phyloP scores from a whole-genome alignment of 192 early-diverging fungal genomes.

The Rhizophagus clarus region DNA sequence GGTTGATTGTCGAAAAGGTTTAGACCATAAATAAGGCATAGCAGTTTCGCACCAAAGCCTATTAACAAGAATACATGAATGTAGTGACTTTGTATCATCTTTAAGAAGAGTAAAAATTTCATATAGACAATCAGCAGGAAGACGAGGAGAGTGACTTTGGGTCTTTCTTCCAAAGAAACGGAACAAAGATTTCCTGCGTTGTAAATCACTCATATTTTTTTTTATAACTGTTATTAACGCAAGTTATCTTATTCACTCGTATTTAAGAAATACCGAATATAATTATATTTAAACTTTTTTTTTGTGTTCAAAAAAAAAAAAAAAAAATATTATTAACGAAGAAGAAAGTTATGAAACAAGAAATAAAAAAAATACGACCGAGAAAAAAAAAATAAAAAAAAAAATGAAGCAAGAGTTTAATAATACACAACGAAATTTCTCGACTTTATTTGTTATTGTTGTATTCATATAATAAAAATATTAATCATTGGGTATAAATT shows the following conservation, averaged over 20 bases:
- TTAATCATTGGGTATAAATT: not conserved
- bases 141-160: not conserved
- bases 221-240: not conserved
- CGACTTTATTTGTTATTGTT: not conserved
- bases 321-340: too few species aligned
- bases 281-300: too few species aligned
- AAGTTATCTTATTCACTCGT: too few species aligned
- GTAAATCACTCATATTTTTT: slow-evolving; percentile 7
- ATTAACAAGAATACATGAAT: slow-evolving; percentile 27
- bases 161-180: not conserved
- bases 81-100: slow-evolving; percentile 6
- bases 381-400: too few species aligned
- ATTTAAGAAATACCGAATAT: too few species aligned
- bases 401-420: too few species aligned
- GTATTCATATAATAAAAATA: not conserved
- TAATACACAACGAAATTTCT: not conserved
- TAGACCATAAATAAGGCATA: slow-evolving; percentile 12
- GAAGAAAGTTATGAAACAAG: too few species aligned
- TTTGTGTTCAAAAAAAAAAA: too few species aligned
- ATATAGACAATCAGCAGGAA: slow-evolving; percentile 22
- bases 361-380: too few species aligned
- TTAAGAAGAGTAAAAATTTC: slow-evolving; percentile 16
- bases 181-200: slow-evolving; percentile 1
- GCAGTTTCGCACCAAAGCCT: slow-evolving; percentile 28
- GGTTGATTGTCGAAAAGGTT: not conserved